Percentiles rank a stretch among this genome's conserved stretches.
phyloP scores from a whole-genome alignment of 23 red algal species.

The Gracilaria domingensis region DNA sequence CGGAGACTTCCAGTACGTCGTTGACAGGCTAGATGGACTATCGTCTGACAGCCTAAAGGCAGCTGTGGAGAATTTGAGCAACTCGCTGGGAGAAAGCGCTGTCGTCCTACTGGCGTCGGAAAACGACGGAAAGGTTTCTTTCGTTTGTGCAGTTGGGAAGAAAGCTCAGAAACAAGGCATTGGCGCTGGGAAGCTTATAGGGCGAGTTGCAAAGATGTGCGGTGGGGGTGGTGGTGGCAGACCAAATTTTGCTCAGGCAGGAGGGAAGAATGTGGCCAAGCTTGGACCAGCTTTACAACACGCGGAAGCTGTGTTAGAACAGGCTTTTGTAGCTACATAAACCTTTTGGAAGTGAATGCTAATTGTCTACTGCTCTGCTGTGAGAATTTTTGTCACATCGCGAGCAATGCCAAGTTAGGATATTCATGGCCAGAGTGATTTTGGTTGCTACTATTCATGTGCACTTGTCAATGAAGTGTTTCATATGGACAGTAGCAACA shows the following conservation, averaged over 20 bases:
- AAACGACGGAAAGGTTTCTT: constrained; percentile 78
- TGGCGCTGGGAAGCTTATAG: constrained; percentile 79
- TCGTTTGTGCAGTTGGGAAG: constrained; percentile 66
- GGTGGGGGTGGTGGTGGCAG: constrained; percentile 91
- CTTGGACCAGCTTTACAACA: constrained; percentile 75
- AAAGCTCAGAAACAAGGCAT: constrained; percentile 50
- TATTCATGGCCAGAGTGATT: too few species aligned
- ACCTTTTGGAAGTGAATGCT: background rate
- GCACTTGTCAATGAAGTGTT: too few species aligned
- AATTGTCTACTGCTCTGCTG: too few species aligned
- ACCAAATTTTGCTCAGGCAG: constrained; percentile 92
- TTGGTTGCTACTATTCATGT: too few species aligned
- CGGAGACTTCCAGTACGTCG: constrained; percentile 35
- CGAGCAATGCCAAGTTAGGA: too few species aligned
- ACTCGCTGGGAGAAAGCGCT: constrained; percentile 44
- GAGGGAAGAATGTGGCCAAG: constrained; percentile 69
- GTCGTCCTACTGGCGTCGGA: constrained; percentile 71
- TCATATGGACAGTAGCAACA: too few species aligned
- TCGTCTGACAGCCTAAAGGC: constrained; percentile 80
- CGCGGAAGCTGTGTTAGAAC: constrained; percentile 4
- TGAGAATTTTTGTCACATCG: too few species aligned
- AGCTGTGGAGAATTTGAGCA: constrained; percentile 54
- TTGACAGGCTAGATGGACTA: constrained; percentile 58
- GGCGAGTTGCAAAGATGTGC: constrained; percentile 77
- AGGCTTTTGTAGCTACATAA: constrained; percentile 8